phyloP scores from a whole-genome alignment of 2,329 filamentous ascomycete genomes.

The Phaeosphaeria sp. region DNA sequence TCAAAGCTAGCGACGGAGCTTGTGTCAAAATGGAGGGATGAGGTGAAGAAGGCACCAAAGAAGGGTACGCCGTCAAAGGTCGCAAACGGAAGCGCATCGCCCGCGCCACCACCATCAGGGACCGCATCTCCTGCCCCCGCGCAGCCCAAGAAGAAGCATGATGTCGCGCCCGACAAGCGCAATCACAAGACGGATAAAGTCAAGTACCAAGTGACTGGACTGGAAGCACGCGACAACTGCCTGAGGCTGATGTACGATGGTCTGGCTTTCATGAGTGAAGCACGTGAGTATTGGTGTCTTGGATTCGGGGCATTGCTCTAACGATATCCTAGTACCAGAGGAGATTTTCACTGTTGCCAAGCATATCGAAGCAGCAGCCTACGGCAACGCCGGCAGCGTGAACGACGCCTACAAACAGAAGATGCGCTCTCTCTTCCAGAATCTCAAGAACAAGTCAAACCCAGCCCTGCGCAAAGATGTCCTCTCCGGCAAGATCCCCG shows the following conservation, averaged over 20 bases:
- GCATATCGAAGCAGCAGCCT: slow-evolving; percentile 80
- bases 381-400: slow-evolving; percentile 71
- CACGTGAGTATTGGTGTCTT: slow-evolving; percentile 43
- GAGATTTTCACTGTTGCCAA: slow-evolving; percentile 70
- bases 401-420: slow-evolving; percentile 80
- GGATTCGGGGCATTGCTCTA: slow-evolving; percentile 18
- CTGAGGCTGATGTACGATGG: slow-evolving; percentile 95
- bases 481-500: slow-evolving; percentile 72
- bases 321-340: slow-evolving; percentile 57
- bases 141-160: slow-evolving; percentile 60
- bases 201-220: slow-evolving; percentile 76
- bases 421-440: slow-evolving; percentile 90
- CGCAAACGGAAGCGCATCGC: slow-evolving; percentile 38
- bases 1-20: slow-evolving; percentile 79
- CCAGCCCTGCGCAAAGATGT: slow-evolving; percentile 76
- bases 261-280: slow-evolving; percentile 73
- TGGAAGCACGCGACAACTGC: slow-evolving; percentile 78
- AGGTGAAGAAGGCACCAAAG: slow-evolving; percentile 65
- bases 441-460: slow-evolving; percentile 93
- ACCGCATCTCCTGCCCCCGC: slow-evolving; percentile 57
- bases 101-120: slow-evolving; percentile 45
- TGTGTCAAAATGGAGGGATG: slow-evolving; percentile 85
- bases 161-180: slow-evolving; percentile 74
- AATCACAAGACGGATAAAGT: slow-evolving; percentile 83
- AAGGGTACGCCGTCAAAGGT: slow-evolving; percentile 33